These are phyloP conservation scores for Scutellaria minor DNA, from an alignment of 257 asterid species.

Conservation along the genomic window DNA sequence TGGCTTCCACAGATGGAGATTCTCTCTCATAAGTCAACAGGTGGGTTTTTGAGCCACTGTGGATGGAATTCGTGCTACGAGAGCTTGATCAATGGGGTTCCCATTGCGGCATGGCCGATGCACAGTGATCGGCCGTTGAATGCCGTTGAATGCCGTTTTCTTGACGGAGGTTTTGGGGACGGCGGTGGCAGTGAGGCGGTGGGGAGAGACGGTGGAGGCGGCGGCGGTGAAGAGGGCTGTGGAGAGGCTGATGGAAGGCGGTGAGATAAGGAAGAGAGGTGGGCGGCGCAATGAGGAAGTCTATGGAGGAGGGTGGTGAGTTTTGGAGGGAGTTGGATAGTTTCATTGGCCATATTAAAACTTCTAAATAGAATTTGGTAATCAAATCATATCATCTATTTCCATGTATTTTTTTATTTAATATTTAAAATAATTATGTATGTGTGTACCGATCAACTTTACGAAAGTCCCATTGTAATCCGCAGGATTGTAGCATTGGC, in stretches of 20 bases:
- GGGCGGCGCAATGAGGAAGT: slow-evolving; percentile 27
- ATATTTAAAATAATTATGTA: too few species aligned
- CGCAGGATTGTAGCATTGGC: too few species aligned
- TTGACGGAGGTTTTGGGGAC: slow-evolving; percentile 37
- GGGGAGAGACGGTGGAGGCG: slow-evolving; percentile 38
- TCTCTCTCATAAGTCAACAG: slow-evolving; percentile 43
- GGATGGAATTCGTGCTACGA: slow-evolving; percentile 53
- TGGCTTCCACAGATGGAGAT: slow-evolving; percentile 65
- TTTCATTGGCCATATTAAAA: slow-evolving; percentile 44
- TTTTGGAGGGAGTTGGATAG: slow-evolving; percentile 30
- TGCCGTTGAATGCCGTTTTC: slow-evolving; percentile 49
- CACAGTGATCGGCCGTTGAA: slow-evolving; percentile 66
- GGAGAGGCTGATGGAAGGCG: slow-evolving; percentile 49
- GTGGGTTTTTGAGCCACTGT: slow-evolving; percentile 51
- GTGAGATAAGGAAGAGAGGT: slow-evolving; percentile 46
- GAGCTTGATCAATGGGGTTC: slow-evolving; percentile 47
- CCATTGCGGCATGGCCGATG: slow-evolving; percentile 56
- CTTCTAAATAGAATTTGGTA: not conserved
- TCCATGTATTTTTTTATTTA: too few species aligned
- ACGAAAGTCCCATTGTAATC: too few species aligned
- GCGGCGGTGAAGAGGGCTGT: slow-evolving; percentile 41
- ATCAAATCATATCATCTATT: too few species aligned
- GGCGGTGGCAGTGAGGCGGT: slow-evolving; percentile 44
- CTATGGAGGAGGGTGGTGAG: slow-evolving; percentile 45
- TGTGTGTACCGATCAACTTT: too few species aligned